Evolutionary conservation across 495 filamentous ascomycete genomes (phyloP).

Genomic region (Aspergillus steynii): DNA sequence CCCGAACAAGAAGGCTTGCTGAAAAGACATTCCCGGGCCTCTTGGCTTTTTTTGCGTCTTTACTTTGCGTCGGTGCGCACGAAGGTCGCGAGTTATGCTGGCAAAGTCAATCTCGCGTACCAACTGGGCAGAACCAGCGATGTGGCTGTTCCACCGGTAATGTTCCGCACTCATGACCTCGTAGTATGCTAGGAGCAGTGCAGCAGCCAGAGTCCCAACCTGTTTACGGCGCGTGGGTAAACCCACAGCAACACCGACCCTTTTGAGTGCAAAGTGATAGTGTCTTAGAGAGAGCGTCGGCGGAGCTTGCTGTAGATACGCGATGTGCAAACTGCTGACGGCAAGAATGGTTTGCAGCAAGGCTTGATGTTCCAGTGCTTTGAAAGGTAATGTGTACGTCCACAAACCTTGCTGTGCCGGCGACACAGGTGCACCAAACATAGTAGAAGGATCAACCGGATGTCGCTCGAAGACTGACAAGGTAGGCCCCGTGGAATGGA

Average conservation of each 20-base stretch:
- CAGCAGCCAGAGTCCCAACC: conserved; percentile 81
- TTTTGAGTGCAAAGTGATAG: conserved; percentile 81
- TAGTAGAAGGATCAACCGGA: conserved; percentile 71
- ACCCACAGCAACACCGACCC: conserved; percentile 72
- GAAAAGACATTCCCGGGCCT: conserved; percentile 13
- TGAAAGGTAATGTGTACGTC: conserved; percentile 84
- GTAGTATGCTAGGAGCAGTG: conserved; percentile 86
- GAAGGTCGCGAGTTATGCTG: conserved; percentile 68
- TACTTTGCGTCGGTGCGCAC: conserved; percentile 45
- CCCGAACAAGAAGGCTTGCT: conserved; percentile 20
- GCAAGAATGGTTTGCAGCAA: conserved; percentile 92
- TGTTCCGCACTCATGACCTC: conserved; percentile 95
- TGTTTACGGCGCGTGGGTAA: conserved; percentile 70
- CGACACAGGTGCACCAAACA: conserved; percentile 67
- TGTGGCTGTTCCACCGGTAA: conserved; percentile 90
- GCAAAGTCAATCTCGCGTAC: conserved; percentile 80
- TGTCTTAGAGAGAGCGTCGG: conserved; percentile 83
- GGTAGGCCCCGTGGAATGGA: conserved; percentile 82
- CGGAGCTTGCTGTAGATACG: conserved; percentile 71
- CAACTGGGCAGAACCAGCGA: conserved; percentile 80
- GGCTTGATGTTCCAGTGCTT: conserved; percentile 79
- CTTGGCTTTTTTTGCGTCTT: conserved; percentile 26
- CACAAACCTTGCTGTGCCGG: conserved; percentile 75
- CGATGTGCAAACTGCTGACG: conserved; percentile 82
- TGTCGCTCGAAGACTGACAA: conserved; percentile 88